A percentile compares a stretch with the other conserved stretches of the same genome.
phyloP scores from a whole-genome alignment of 2,329 filamentous ascomycete species.

The Scorias spongiosa region DNA sequence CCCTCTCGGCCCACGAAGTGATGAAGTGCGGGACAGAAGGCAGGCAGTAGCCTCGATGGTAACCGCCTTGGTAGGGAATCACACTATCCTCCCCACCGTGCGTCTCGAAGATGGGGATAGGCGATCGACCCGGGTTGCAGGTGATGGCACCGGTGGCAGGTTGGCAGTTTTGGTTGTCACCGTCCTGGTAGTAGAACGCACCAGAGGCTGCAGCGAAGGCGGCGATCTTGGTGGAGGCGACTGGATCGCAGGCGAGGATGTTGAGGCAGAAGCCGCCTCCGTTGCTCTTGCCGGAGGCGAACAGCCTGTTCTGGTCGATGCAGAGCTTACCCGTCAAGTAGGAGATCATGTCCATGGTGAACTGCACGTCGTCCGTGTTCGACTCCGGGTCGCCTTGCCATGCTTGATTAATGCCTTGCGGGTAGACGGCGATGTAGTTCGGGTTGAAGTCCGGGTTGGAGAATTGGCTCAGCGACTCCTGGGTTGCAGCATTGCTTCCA shows the following conservation, averaged over 20 bases:
- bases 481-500: conserved; percentile 20
- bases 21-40: conserved; percentile 20
- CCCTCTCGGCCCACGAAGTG: conserved; percentile 23
- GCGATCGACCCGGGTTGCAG: conserved; percentile 15
- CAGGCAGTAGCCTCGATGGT: conserved; percentile 11
- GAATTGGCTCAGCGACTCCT: conserved; percentile 31
- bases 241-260: conserved; percentile 32
- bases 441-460: conserved; percentile 30
- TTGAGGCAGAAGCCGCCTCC: conserved; percentile 35
- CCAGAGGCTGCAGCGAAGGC: conserved; percentile 36
- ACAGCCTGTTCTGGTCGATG: conserved; percentile 30
- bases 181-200: conserved; percentile 32
- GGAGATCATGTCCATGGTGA: conserved; percentile 29
- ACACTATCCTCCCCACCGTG: conserved; percentile 28
- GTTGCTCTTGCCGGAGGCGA: conserved; percentile 38
- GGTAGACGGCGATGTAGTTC: conserved; percentile 32
- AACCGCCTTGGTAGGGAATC: conserved; percentile 26
- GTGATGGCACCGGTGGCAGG: conserved; percentile 7
- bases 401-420: conserved; percentile 23
- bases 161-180: conserved; percentile 6
- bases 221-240: conserved; percentile 28
- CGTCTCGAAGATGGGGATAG: conserved; percentile 28
- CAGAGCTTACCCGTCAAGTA: conserved; percentile 28
- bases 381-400: conserved; percentile 31
- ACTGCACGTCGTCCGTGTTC: conserved; percentile 26